These are phyloP conservation scores for Neodidymelliopsis sp. DNA, from an alignment of 2,329 filamentous ascomycete genomes.

Conservation along the genomic window DNA sequence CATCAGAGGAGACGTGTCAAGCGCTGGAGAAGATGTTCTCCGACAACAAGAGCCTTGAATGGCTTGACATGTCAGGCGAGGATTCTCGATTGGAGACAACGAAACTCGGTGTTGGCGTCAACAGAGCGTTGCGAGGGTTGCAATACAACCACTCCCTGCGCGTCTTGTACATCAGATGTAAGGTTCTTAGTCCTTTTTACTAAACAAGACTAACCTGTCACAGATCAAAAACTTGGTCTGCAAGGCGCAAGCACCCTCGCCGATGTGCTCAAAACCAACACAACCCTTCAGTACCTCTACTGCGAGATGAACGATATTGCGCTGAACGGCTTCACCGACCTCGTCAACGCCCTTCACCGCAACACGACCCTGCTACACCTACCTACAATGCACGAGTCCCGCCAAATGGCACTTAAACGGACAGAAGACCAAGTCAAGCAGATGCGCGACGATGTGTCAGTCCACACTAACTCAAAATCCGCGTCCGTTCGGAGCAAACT, in stretches of 20 bases:
- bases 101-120: constrained; percentile 72
- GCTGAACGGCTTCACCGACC: constrained; percentile 72
- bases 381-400: constrained; percentile 68
- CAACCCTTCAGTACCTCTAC: constrained; percentile 68
- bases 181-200: constrained; percentile 5
- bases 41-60: constrained; percentile 70
- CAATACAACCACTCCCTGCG: constrained; percentile 69
- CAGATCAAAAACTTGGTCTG: constrained; percentile 70
- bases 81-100: constrained; percentile 75
- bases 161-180: constrained; percentile 67
- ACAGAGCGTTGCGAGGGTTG: constrained; percentile 69
- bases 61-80: constrained; percentile 74
- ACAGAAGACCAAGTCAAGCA: constrained; percentile 64
- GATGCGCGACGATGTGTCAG: constrained; percentile 53
- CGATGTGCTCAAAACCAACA: constrained; percentile 71
- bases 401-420: constrained; percentile 66
- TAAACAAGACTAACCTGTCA: constrained; percentile 22
- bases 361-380: constrained; percentile 70
- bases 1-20: constrained; percentile 70
- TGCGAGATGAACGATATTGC: constrained; percentile 77
- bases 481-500: constrained; percentile 46
- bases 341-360: constrained; percentile 72
- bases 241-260: constrained; percentile 74
- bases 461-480: constrained; percentile 37
- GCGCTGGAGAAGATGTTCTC: constrained; percentile 70